Base-by-base conservation (phyloP, 257 asterid species). In the Rehmannia glutinosa region DNA sequence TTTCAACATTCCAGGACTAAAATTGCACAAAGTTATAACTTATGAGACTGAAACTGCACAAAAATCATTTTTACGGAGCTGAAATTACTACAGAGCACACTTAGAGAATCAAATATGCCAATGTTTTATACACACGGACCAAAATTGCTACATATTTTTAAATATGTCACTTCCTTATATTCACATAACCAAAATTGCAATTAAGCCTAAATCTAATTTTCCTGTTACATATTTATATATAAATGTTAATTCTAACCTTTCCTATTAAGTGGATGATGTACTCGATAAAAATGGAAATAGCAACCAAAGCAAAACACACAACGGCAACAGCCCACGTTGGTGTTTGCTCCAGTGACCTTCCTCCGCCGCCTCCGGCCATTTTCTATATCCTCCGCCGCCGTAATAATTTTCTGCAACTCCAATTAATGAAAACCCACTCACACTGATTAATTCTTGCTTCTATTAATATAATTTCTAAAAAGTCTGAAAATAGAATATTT, bases 261-360 rank as follows among this genome's bases (percentile, higher is more conserved):
- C 95, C 98, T 15, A 89, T 81, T 62, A 89, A 83, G 57, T 89
- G 94, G 66, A 91, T 64, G 73, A 85, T 65, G 75, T 80, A 65
- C 68, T 91, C 98, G 59, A 91, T 85, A 10, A 89, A 60, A 38
- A 91, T 82, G 4, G 98, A 91, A 49, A 89, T 36, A 4, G 90
- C 87, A 7, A 91, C 84, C 69, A 91, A 52, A 16, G 75, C 86
- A 41, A 91, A 91, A 45, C 94, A 88, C 17, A 91, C 94, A 0
- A 81, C 84, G 32, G 97, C 96, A 2, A 91, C 94, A 0, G 97
- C 96, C 97, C 97, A 91, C 9, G 97, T 91, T 76, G 97, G 93
- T 1, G 97, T 91, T 70, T 83, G 78, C 75, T 91, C 95, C 74
- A 91, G 76, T 19, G 97, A 51, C 60, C 91, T 77, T 73, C 89